Percentiles rank a stretch among this genome's conserved stretches.
These are phyloP conservation scores for Amanita muscaria DNA, from an alignment of 768 basidiomycete species.

Conservation along the genomic window DNA sequence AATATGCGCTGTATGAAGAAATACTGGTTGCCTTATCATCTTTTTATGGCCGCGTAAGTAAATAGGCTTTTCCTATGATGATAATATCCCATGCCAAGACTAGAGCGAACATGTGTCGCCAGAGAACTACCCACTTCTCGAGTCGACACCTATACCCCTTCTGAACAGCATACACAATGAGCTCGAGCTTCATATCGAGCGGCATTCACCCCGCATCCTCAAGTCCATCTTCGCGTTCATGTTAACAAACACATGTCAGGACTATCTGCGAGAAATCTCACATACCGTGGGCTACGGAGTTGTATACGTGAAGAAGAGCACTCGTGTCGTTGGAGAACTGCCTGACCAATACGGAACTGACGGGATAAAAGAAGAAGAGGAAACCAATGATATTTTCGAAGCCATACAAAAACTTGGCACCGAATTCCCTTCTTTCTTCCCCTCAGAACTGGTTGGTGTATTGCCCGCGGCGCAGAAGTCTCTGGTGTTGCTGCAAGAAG, in stretches of 20 bases:
- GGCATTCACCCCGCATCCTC: slow-evolving; percentile 38
- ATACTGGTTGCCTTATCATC: slow-evolving; percentile 42
- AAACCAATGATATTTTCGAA: slow-evolving; percentile 32
- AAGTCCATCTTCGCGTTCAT: slow-evolving; percentile 57
- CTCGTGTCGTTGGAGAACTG: slow-evolving; percentile 18
- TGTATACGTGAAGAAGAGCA: slow-evolving; percentile 19
- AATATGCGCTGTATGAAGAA: slow-evolving; percentile 42
- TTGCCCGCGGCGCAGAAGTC: slow-evolving; percentile 65
- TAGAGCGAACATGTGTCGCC: slow-evolving; percentile 28
- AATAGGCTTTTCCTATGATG: background rate
- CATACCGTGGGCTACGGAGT: slow-evolving; percentile 48
- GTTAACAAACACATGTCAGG: slow-evolving; percentile 52
- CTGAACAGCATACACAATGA: slow-evolving; percentile 55
- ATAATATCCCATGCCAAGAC: background rate
- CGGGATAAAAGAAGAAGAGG: slow-evolving; percentile 29
- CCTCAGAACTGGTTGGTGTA: slow-evolving; percentile 36
- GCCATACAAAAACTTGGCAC: slow-evolving; percentile 28
- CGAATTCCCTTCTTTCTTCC: slow-evolving; percentile 59
- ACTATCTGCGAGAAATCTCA: slow-evolving; percentile 52
- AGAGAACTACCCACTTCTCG: slow-evolving; percentile 32
- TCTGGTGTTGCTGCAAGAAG: slow-evolving; percentile 51
- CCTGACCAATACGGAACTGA: slow-evolving; percentile 25
- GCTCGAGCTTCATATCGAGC: slow-evolving; percentile 44
- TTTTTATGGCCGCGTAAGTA: slow-evolving; percentile 52
- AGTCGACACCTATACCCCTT: slow-evolving; percentile 38